Evolutionary conservation across 371 early-diverging fungal genomes (phyloP).

Genomic region (Mucor ambiguus): DNA sequence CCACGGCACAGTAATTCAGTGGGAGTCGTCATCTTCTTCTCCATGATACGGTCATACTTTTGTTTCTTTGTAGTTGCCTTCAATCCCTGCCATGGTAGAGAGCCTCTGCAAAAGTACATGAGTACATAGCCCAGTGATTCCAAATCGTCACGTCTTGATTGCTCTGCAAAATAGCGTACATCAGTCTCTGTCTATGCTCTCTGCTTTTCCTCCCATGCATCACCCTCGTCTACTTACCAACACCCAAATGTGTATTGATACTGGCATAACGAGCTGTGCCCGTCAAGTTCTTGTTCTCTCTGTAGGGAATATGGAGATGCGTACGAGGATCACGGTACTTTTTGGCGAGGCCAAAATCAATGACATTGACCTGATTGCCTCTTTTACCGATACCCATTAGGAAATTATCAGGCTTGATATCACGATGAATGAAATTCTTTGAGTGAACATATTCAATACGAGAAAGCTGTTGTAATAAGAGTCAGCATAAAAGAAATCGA

Average conservation of each 20-base stretch:
- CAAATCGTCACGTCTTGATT: conserved; percentile 99
- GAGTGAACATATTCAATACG: conserved; percentile 17
- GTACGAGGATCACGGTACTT: conserved; percentile 95
- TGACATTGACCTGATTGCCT: conserved; percentile 96
- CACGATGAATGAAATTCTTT: conserved; percentile 71
- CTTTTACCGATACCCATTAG: conserved; percentile 96
- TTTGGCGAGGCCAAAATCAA: conserved; percentile 99
- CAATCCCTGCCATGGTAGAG: conserved; percentile 99
- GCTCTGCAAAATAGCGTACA: conserved; percentile 62
- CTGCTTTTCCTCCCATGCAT: background rate
- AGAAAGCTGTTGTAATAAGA: conserved; percentile 12
- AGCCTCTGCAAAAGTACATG: conserved; percentile 98
- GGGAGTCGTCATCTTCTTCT: conserved; percentile 98
- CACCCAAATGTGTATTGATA: conserved; percentile 98
- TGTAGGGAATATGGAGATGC: conserved; percentile 96
- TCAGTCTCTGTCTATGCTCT: background rate
- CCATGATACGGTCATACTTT: conserved; percentile 99
- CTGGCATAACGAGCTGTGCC: conserved; percentile 99
- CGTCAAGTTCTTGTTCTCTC: conserved; percentile 98
- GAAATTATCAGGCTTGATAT: conserved; percentile 99
- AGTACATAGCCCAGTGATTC: conserved; percentile 99
- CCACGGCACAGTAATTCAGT: conserved; percentile 96
- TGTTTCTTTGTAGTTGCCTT: conserved; percentile 98
- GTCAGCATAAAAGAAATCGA: conserved; percentile 4
- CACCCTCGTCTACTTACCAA: conserved; percentile 54